Evolutionary conservation across 163 green algal genomes (phyloP).

Genomic region (Prototheca wickerhamii): DNA sequence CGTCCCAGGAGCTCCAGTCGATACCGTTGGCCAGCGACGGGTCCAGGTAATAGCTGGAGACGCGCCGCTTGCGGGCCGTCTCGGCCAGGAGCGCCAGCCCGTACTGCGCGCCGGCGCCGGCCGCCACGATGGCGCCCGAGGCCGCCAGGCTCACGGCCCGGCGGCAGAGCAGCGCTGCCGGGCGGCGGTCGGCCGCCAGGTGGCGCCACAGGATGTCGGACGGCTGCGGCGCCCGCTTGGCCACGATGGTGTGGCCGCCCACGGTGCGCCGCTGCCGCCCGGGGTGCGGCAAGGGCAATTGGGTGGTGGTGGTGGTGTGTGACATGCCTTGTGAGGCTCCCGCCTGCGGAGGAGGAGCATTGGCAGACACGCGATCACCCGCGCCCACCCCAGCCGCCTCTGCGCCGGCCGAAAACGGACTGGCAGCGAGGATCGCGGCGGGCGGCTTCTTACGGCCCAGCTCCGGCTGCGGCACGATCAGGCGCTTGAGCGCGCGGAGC

Average conservation of each 20-base stretch:
- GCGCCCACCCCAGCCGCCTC: no score
- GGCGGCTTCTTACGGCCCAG: no score
- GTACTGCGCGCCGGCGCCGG: conserved; percentile 36
- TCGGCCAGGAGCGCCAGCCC: conserved; percentile 23
- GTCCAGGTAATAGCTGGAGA: neutral
- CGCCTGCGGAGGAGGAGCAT: no score
- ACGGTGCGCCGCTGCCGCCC: neutral
- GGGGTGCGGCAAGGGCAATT: neutral
- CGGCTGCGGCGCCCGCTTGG: conserved; percentile 29
- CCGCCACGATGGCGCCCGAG: conserved; percentile 21
- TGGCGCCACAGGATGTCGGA: conserved; percentile 39
- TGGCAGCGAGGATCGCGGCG: no score
- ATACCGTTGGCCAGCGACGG: neutral
- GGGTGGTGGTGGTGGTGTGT: no score
- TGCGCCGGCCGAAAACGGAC: no score
- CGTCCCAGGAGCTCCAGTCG: conserved; percentile 12
- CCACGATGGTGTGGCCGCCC: neutral
- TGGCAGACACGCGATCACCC: no score
- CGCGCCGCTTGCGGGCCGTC: neutral
- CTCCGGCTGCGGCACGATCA: conserved; percentile 4
- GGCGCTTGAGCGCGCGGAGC: neutral
- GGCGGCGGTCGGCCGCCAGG: conserved; percentile 1
- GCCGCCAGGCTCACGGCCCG: neutral
- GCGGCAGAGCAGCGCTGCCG: conserved; percentile 5
- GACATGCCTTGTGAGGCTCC: no score